Percentiles rank a stretch among this genome's conserved stretches.
phyloP scores from a whole-genome alignment of 129 eudicot species.

The Daucus carota region DH1_v3.0 NC_030388.2:28731001-28731500 shows the following conservation, averaged over 20 bases:
- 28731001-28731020: too few relatives aligned
- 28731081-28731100: neutral
- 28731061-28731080: neutral
- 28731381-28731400: neutral
- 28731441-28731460: neutral
- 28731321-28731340: neutral
- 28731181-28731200: neutral
- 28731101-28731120: neutral
- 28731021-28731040: too few relatives aligned
- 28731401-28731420: neutral
- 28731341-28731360: constrained; percentile 5
- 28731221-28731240: neutral
- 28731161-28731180: constrained; percentile 1
- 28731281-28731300: constrained; percentile 3
- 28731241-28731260: neutral
- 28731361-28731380: neutral
- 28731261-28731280: neutral
- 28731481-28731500: constrained; percentile 4
- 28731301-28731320: neutral
- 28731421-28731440: neutral
- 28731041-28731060: too few relatives aligned
- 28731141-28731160: constrained; percentile 6
- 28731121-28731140: neutral
- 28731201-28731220: neutral
- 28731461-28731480: neutral